Evolutionary conservation across 179 eudicot species (phyloP).

Genomic region (Amaranthus tricolor): DNA sequence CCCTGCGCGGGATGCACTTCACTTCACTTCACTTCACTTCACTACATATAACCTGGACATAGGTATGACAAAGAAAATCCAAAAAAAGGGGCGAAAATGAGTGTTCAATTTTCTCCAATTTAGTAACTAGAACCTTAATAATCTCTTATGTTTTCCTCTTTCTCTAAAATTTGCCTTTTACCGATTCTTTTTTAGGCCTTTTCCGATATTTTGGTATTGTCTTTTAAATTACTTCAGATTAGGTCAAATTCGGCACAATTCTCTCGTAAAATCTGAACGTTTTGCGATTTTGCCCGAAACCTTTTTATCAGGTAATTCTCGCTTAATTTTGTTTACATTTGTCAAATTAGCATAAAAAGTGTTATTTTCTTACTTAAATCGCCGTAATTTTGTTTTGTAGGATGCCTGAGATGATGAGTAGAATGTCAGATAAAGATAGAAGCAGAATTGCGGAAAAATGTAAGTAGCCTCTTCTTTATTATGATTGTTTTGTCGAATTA

Average conservation of each 20-base stretch:
- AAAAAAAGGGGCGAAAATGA: too few relatives aligned
- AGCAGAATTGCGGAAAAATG: constrained; percentile 37
- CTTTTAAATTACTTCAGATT: neutral
- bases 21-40: too few relatives aligned
- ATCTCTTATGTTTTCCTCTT: constrained; percentile 7
- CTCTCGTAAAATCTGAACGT: neutral
- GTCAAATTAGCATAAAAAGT: too few relatives aligned
- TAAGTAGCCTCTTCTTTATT: constrained; percentile 13
- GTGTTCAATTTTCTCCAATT: neutral
- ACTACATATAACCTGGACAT: too few relatives aligned
- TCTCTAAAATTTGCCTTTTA: neutral
- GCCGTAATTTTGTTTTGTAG: neutral
- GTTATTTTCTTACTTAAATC: too few relatives aligned
- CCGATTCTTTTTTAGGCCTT: neutral
- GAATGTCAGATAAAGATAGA: constrained; percentile 34
- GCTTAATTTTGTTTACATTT: neutral
- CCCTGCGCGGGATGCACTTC: too few relatives aligned
- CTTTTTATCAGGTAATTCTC: constrained; percentile 4
- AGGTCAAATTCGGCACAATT: constrained; percentile 2
- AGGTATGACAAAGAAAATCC: neutral
- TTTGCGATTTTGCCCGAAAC: neutral
- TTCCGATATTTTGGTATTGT: neutral
- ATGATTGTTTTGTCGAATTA: too few relatives aligned
- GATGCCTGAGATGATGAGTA: constrained; percentile 30
- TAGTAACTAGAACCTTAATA: neutral